phyloP scores from a whole-genome alignment of 805 yeast species.

The Candida hispaniensis region DNA sequence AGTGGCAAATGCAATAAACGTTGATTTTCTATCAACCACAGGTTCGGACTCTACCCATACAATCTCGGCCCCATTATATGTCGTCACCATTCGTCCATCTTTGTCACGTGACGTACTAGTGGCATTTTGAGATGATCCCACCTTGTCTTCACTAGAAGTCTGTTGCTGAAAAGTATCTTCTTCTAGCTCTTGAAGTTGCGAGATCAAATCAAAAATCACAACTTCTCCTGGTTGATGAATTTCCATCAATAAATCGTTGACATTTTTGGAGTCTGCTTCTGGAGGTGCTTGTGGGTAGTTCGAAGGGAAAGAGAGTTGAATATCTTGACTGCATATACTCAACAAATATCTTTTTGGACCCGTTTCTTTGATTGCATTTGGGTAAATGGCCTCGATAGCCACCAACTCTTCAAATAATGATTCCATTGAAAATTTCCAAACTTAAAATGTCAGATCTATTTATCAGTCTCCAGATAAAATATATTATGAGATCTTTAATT shows the following conservation, averaged over 20 bases:
- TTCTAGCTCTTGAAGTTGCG: slow-evolving; percentile 27
- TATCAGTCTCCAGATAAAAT: too few relatives aligned
- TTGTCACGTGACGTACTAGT: too few relatives aligned
- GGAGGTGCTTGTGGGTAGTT: slow-evolving; percentile 63
- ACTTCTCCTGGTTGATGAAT: slow-evolving; percentile 55
- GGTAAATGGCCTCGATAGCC: slow-evolving; percentile 82
- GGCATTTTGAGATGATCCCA: slow-evolving; percentile 18
- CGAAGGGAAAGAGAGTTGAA: slow-evolving; percentile 64
- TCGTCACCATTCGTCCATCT: too few relatives aligned
- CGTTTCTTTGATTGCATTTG: slow-evolving; percentile 39
- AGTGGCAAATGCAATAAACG: slow-evolving; percentile 69
- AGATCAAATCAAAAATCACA: slow-evolving; percentile 70
- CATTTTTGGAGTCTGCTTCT: slow-evolving; percentile 44
- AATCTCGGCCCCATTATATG: slow-evolving; percentile 8
- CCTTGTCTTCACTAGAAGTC: slow-evolving; percentile 23
- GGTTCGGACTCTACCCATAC: slow-evolving; percentile 77
- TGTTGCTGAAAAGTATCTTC: background rate
- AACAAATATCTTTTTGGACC: slow-evolving; percentile 35
- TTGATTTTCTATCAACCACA: slow-evolving; percentile 70
- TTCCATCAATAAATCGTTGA: slow-evolving; percentile 43
- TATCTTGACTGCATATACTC: slow-evolving; percentile 51
- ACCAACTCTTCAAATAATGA: slow-evolving; percentile 55
- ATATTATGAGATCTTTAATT: too few relatives aligned
- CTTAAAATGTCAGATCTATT: too few relatives aligned
- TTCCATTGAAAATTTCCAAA: too few relatives aligned